phyloP scores from a whole-genome alignment of 2,329 filamentous ascomycete species.

The Exophiala sp. region DNA sequence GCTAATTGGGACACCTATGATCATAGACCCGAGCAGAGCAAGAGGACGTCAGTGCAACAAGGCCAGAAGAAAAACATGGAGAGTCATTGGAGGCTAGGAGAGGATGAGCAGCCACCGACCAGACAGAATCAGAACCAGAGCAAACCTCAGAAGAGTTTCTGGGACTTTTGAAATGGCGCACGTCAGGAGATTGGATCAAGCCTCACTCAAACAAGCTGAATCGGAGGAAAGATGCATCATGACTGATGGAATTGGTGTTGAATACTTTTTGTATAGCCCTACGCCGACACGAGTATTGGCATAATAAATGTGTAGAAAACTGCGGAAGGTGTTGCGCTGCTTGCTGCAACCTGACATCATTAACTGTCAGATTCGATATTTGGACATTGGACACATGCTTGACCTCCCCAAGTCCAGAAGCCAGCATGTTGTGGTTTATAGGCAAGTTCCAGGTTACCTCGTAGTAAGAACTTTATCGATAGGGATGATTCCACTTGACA shows the following conservation, averaged over 20 bases:
- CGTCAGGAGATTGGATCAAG: too few relatives aligned
- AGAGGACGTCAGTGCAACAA: slow-evolving; percentile 21
- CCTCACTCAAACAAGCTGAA: not conserved
- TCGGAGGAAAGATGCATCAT: not conserved
- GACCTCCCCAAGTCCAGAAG: too few relatives aligned
- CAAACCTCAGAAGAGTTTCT: slow-evolving; percentile 24
- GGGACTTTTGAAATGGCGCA: slow-evolving; percentile 25
- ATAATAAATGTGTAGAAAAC: not conserved
- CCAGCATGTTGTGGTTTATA: too few relatives aligned
- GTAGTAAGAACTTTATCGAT: too few relatives aligned
- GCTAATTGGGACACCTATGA: slow-evolving; percentile 50
- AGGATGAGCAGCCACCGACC: slow-evolving; percentile 8
- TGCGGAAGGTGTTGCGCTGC: not conserved
- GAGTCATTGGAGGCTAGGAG: slow-evolving; percentile 32
- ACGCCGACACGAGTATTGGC: too few relatives aligned
- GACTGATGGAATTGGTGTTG: not conserved
- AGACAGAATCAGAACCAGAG: slow-evolving; percentile 2
- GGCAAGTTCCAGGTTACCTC: too few relatives aligned
- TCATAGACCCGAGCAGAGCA: slow-evolving; percentile 33
- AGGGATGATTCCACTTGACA: too few relatives aligned
- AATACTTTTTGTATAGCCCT: too few relatives aligned
- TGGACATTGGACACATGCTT: too few relatives aligned
- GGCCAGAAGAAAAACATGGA: slow-evolving; percentile 22
- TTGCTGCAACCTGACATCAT: slow-evolving; percentile 11
- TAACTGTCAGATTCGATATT: too few relatives aligned